phyloP scores from a whole-genome alignment of 2,329 filamentous ascomycete species.

The Alternaria atra region DNA sequence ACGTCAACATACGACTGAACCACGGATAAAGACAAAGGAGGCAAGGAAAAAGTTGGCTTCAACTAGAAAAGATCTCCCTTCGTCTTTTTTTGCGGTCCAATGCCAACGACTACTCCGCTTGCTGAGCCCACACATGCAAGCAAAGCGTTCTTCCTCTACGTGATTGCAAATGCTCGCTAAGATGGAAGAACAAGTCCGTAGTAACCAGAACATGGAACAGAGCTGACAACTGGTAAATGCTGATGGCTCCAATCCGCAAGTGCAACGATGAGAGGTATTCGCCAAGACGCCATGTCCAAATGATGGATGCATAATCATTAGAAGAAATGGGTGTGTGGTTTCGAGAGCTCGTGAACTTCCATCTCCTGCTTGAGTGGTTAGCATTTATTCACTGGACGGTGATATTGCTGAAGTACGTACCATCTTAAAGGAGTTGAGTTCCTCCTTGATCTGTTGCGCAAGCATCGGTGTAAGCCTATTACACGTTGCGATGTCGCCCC shows the following conservation, averaged over 20 bases:
- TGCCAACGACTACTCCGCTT: conserved; percentile 31
- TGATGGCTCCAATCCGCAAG: conserved; percentile 49
- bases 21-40: conserved; percentile 39
- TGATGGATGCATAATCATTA: conserved; percentile 65
- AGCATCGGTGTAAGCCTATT: conserved; percentile 96
- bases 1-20: conserved; percentile 31
- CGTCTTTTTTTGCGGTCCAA: conserved; percentile 31
- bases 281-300: conserved; percentile 55
- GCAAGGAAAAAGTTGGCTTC: conserved; percentile 39
- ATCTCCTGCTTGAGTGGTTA: conserved; percentile 78
- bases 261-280: conserved; percentile 48
- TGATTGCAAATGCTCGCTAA: conserved; percentile 53
- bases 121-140: conserved; percentile 28
- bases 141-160: conserved; percentile 40
- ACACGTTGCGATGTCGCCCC: conserved; percentile 96
- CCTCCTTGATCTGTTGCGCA: conserved; percentile 98
- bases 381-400: conserved; percentile 26
- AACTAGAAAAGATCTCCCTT: conserved; percentile 32
- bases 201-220: conserved; percentile 54
- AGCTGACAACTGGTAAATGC: conserved; percentile 54
- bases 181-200: conserved; percentile 52
- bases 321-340: conserved; percentile 99
- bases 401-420: conserved; percentile 59
- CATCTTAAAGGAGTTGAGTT: conserved; percentile 99
- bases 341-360: conserved; percentile 98